Evolutionary conservation across 306 rosid genomes (phyloP).

Genomic region (Vigna nakashimae): DNA sequence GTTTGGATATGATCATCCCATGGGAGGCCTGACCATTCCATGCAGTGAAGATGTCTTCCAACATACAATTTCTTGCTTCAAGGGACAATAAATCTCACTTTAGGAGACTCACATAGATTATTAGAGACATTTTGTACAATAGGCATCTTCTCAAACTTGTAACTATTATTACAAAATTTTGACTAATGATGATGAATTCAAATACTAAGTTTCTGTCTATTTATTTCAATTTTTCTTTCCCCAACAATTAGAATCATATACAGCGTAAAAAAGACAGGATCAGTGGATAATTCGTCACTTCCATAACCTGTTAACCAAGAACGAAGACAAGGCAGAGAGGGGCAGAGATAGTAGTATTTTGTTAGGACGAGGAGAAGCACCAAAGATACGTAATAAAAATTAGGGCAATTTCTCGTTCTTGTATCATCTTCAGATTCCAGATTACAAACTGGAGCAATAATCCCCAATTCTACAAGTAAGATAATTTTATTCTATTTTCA

Average conservation of each 20-base stretch:
- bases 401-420: too few species aligned
- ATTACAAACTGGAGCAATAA: too few species aligned
- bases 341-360: background rate
- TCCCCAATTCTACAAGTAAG: too few species aligned
- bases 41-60: constrained; percentile 47
- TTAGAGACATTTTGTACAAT: constrained; percentile 5
- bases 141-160: background rate
- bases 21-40: constrained; percentile 59
- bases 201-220: background rate
- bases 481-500: background rate
- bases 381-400: too few species aligned
- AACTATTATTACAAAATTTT: background rate
- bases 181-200: background rate
- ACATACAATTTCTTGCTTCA: constrained; percentile 37
- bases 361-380: background rate
- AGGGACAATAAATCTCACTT: background rate
- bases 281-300: too few species aligned
- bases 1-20: constrained; percentile 61
- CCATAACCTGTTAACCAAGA: too few species aligned
- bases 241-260: background rate
- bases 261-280: background rate
- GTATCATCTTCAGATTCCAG: too few species aligned
- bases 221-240: constrained; percentile 3
- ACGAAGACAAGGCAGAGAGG: background rate
- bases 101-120: constrained; percentile 4